A percentile compares a stretch with the other conserved stretches of the same genome.
phyloP scores from a whole-genome alignment of 768 basidiomycete genomes.

The Rhizopogon rudus region DNA sequence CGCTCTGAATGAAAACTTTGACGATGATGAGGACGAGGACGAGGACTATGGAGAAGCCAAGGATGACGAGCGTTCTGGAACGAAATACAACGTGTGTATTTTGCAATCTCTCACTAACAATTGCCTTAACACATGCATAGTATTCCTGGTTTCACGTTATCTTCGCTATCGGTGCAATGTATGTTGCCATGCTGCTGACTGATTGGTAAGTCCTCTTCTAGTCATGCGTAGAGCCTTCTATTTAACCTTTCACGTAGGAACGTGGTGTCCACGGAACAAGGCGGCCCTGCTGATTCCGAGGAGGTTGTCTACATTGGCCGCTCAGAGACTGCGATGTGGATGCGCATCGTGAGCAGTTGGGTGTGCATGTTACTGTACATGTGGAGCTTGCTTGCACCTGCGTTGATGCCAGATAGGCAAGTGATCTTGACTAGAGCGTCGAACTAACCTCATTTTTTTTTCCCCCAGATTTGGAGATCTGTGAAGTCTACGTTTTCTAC shows the following conservation, averaged over 20 bases:
- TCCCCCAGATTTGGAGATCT: slow-evolving; percentile 20
- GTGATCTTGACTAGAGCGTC: slow-evolving; percentile 15
- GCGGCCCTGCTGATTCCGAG: slow-evolving; percentile 46
- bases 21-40: slow-evolving; percentile 65
- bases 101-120: background rate
- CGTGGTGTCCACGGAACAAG: slow-evolving; percentile 55
- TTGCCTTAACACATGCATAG: slow-evolving; percentile 33
- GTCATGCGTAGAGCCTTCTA: slow-evolving; percentile 2
- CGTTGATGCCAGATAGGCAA: slow-evolving; percentile 86
- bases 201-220: slow-evolving; percentile 75
- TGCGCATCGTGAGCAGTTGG: slow-evolving; percentile 96
- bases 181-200: slow-evolving; percentile 93
- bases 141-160: slow-evolving; percentile 99
- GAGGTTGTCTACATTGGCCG: slow-evolving; percentile 88
- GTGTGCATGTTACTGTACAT: slow-evolving; percentile 81
- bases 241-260: slow-evolving; percentile 45
- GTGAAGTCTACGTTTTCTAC: slow-evolving; percentile 2
- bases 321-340: slow-evolving; percentile 98
- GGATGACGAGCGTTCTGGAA: slow-evolving; percentile 92
- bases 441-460: background rate
- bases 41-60: slow-evolving; percentile 68
- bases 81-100: slow-evolving; percentile 82
- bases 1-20: slow-evolving; percentile 74
- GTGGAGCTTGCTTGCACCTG: slow-evolving; percentile 87
- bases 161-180: slow-evolving; percentile 95